These are phyloP conservation scores for Xylariomycetidae sp. DNA, from an alignment of 2,329 filamentous ascomycete genomes.

Conservation along the genomic window DNA sequence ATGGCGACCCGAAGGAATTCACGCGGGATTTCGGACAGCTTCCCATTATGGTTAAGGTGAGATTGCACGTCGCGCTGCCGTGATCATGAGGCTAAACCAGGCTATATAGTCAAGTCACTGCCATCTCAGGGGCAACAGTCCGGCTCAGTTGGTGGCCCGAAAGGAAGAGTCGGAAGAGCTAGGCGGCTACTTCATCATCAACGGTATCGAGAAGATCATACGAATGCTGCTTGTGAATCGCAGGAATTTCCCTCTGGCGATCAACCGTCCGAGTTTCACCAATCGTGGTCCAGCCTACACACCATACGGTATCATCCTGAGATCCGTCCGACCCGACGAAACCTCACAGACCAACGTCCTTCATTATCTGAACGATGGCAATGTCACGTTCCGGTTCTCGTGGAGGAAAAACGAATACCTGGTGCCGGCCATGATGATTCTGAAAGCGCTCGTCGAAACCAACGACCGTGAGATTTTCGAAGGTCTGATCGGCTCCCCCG, in stretches of 20 bases:
- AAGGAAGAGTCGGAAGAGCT: constrained; percentile 97
- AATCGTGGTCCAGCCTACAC: constrained; percentile 86
- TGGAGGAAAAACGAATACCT: constrained; percentile 97
- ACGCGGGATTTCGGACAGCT: constrained; percentile 82
- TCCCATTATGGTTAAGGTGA: constrained; percentile 87
- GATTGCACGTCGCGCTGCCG: constrained; percentile 20
- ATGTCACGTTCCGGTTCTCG: constrained; percentile 94
- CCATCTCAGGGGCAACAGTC: constrained; percentile 81
- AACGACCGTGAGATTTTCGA: constrained; percentile 97
- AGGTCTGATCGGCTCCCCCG: constrained; percentile 74
- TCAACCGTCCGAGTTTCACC: constrained; percentile 82
- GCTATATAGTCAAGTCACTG: constrained; percentile 73
- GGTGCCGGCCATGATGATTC: constrained; percentile 92
- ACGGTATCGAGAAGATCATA: constrained; percentile 95
- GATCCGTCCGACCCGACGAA: constrained; percentile 93
- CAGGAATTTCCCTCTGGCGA: constrained; percentile 93
- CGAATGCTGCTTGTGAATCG: constrained; percentile 86
- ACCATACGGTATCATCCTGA: constrained; percentile 82
- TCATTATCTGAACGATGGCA: constrained; percentile 93
- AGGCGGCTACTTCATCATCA: constrained; percentile 95
- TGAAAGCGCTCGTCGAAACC: constrained; percentile 92
- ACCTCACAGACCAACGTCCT: constrained; percentile 96
- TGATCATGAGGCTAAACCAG: neutral
- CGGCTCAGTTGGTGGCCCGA: constrained; percentile 72
- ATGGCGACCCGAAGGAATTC: constrained; percentile 77